Evolutionary conservation across 2,329 filamentous ascomycete species (phyloP).

Genomic region (Fusarium nygamai): DNA sequence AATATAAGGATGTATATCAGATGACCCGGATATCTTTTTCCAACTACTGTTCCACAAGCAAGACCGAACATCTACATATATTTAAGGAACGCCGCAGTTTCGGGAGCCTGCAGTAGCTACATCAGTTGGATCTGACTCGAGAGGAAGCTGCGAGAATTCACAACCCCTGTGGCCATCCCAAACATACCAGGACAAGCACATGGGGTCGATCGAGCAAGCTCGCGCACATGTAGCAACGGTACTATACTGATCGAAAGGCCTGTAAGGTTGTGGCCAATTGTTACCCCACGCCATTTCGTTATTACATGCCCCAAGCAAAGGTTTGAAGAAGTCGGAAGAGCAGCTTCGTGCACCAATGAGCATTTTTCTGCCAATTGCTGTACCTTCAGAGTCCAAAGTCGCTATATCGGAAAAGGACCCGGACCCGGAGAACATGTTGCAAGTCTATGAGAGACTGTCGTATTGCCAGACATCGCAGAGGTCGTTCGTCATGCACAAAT

Average conservation of each 20-base stretch:
- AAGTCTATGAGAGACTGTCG: not conserved
- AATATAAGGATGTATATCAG: not conserved
- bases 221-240: not conserved
- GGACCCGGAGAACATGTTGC: not conserved
- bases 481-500: not conserved
- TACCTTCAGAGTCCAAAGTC: not conserved
- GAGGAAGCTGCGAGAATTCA: not conserved
- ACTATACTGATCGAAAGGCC: not conserved
- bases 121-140: not conserved
- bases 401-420: not conserved
- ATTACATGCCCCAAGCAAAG: not conserved
- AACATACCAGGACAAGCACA: not conserved
- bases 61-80: not conserved
- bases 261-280: not conserved
- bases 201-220: not conserved
- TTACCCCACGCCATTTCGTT: not conserved
- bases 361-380: not conserved
- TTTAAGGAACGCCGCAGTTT: not conserved
- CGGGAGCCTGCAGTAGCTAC: not conserved
- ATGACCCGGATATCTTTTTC: not conserved
- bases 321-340: not conserved
- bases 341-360: not conserved
- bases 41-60: no score
- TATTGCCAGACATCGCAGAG: not conserved
- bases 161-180: not conserved